These are phyloP conservation scores for Kwoniella mangroviensis DNA, from an alignment of 768 basidiomycete genomes.

Conservation along the genomic window DNA sequence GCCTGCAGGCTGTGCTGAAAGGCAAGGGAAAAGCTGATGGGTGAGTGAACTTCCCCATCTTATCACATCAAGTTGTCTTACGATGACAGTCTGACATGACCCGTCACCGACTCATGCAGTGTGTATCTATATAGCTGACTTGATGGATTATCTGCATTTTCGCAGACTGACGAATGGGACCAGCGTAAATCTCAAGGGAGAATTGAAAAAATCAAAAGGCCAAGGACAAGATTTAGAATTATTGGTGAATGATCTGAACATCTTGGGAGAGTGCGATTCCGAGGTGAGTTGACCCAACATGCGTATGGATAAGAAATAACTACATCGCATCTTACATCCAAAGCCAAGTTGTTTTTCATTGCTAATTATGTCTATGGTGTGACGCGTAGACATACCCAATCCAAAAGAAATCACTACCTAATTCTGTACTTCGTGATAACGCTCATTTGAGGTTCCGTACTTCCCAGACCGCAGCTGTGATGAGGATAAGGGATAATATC, in stretches of 20 bases:
- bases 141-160: not conserved
- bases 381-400: slow-evolving; percentile 76
- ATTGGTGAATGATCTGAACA: slow-evolving; percentile 61
- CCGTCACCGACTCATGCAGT: no score
- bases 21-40: slow-evolving; percentile 58
- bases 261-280: slow-evolving; percentile 67
- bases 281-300: slow-evolving; percentile 58
- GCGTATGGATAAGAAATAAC: no score
- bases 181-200: slow-evolving; percentile 64
- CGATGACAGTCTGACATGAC: no score
- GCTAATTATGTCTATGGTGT: not conserved
- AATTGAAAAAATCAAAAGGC: slow-evolving; percentile 62
- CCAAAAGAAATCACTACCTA: slow-evolving; percentile 80
- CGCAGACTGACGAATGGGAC: slow-evolving; percentile 65
- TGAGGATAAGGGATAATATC: slow-evolving; percentile 71
- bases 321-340: no score
- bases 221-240: slow-evolving; percentile 65
- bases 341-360: no score
- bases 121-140: no score
- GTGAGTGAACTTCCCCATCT: slow-evolving; percentile 25
- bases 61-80: not conserved
- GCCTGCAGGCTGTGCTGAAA: slow-evolving; percentile 77
- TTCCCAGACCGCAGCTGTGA: slow-evolving; percentile 70
- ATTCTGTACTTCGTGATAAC: slow-evolving; percentile 81
- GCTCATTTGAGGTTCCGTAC: slow-evolving; percentile 87